Evolutionary conservation across 2,329 filamentous ascomycete species (phyloP), one percentile per base, ranked within the genome.

Genomic region (Arthrocladium fulminans): DNA sequence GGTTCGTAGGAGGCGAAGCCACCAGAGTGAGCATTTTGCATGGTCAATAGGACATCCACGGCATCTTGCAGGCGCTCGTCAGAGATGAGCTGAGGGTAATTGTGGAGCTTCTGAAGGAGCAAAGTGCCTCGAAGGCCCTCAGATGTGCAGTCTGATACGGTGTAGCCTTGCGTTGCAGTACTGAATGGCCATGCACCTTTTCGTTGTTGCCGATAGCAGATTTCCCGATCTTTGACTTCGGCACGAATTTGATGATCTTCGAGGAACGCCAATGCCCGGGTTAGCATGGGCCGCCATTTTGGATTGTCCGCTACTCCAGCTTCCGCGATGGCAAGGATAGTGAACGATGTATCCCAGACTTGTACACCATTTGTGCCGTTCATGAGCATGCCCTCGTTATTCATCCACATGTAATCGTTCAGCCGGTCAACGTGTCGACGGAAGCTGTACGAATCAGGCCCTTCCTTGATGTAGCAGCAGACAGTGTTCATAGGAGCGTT

Each of bases 321-420:
- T 42, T 87, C 86, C 45, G 87, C 77, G 4, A 86, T 79, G 1
- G 86, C 83, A 65, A 95, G 88, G 27, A 96, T 87, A 15, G 84
- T 71, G 62, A 97, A 97, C 0, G 88, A 78, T 0, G 92, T 98
- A 63, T 98, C 92, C 92, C 92, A 98, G 55, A 82, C 85, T 66
- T 98, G 92, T 1, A 97, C 89, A n/a, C 92, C 92, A 58, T 98
- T 97, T 7, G 92, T 98, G 30, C 92, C 92, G 59, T 96, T 96
- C 67, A 84, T 84, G 41, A 97, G 75, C 86, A 98, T 88, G 4
- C 92, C 92, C 63, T 96, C 89, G 27, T 81, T 66, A 54, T 94
- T 95, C 43, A 98, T 74, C 89, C 92, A 98, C 24, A 98, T 67
- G 53, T 83, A 94, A 60, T 98, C 92, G 37, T 86, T 76, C 10